Evolutionary conservation across 2,329 filamentous ascomycete genomes (phyloP), one percentile per base, ranked within the genome.

Genomic region (Purpureocillium takamizusanense): DNA sequence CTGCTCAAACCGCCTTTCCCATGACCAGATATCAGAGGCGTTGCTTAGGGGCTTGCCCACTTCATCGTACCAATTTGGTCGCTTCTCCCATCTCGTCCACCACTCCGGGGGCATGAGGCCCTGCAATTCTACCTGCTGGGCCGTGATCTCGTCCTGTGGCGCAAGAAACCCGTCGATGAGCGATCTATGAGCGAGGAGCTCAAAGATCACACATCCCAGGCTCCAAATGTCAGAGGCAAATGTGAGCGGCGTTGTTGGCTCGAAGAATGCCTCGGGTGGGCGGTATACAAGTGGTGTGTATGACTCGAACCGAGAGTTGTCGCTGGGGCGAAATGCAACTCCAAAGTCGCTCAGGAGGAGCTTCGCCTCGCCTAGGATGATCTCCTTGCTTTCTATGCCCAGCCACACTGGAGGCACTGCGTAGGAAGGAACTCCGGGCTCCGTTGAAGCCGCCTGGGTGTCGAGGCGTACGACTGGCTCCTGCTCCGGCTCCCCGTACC

Each of bases 201-300:
- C 43, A 48, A 55, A 66, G 21, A 65, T 60, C 0, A 52, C 38
- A 38, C 56, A 65, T 1, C 51, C 55, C 4, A 66, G 53, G n/a
- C 54, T 60, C 62, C 60, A 66, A 13, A 64, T 61, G 30, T 66
- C 61, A 1, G 59, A 57, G 16, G 50, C 17, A 30, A 57, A 59
- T 2, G 54, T 53, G 7, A 65, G 50, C 12, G 61, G 51, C 13
- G 31, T 53, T 12, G 40, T 42, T 21, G 56, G 51, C 25, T 62
- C 56, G 38, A 66, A 65, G 11, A 48, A 47, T 21, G 47, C 47
- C 45, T 66, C 62, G 1, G 61, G 62, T 10, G 59, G 54, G 3
- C 53, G 51, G 15, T 42, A 16, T 3, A 38, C 33, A 28, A 42
- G 32, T 10, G 36, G 37, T 31, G 37, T 38, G 14, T 42, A 36